Evolutionary conservation across 2,329 filamentous ascomycete genomes (phyloP), one percentile per base, ranked within the genome.

Genomic region (Ophiostoma piceae): DNA sequence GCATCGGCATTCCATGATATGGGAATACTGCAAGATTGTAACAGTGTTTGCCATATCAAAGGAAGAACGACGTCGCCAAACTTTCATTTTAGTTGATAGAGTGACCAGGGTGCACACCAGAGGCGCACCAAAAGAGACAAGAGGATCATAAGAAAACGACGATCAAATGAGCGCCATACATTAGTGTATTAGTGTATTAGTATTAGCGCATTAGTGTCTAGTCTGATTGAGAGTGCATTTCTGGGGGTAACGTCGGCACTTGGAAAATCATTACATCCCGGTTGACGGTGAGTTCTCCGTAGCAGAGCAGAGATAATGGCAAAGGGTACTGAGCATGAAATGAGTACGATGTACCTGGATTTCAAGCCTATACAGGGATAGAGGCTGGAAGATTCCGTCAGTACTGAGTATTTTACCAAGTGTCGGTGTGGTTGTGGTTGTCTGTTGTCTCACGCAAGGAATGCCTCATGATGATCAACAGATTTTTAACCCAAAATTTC

Each of bases 141-240:
- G n/a, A 65, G 32, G 62, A 16, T 65, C 62, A 16, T n/a, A 19
- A 65, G 14, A 65, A 65, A 65, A 39, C 12, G 62, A 37, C 62
- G 62, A 65, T 65, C 62, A n/a, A 65, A 65, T 65, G 62, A 65
- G 62, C 62, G 62, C 62, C 62, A 65, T 65, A 65, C 62, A 37
- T 65, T 65, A 65, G 62, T 65, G 62, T 65, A 22, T n/a, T 65
- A 65, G 16, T 60, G 54, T 60, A 60, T 60, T 60, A 60, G 54
- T 22, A n/a, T n/a, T 65, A 65, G 16, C 60, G 12, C 3, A 64
- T 64, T 64, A 64, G 60, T 64, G 29, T 37, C 11, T 65, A 37
- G 32, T 65, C 57, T 62, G 57, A 29, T 62, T 29, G 9, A 16
- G 60, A 62, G 62, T 65, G 60, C 35, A 39, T 41, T 22, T 65